Percentiles rank a stretch among this genome's conserved stretches.
These are phyloP conservation scores for Chlamydomonas sp. DNA, from an alignment of 139 green algal species.

Conservation along the genomic window DNA sequence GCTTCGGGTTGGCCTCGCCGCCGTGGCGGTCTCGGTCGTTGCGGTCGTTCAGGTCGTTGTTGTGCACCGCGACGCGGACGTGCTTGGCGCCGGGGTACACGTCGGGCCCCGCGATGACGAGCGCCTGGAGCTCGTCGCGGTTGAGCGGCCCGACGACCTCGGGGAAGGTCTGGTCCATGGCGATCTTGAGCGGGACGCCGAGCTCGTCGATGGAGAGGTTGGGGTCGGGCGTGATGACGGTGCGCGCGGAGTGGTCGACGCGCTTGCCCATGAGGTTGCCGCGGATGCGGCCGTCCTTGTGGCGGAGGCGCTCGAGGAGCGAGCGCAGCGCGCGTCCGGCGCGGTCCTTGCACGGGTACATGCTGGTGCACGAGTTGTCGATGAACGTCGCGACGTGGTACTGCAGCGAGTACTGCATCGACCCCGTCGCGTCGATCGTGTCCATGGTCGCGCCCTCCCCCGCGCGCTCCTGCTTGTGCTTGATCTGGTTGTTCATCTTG, in stretches of 20 bases:
- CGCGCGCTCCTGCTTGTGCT: constrained; percentile 39
- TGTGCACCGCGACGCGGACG: constrained; percentile 81
- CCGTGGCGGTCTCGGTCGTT: background rate
- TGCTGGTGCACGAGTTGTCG: constrained; percentile 76
- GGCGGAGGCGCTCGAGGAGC: constrained; percentile 2
- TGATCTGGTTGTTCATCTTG: constrained; percentile 74
- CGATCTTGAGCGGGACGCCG: constrained; percentile 91
- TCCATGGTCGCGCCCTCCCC: constrained; percentile 1
- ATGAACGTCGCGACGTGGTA: constrained; percentile 88
- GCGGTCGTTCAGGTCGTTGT: constrained; percentile 69
- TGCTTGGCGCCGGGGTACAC: constrained; percentile 85
- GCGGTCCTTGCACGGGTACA: constrained; percentile 47
- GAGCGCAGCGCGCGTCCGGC: constrained; percentile 14
- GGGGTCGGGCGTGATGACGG: constrained; percentile 90
- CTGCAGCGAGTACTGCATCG: constrained; percentile 35
- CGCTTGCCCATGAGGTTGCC: constrained; percentile 98
- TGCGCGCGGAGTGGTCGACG: constrained; percentile 93
- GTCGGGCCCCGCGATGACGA: constrained; percentile 87
- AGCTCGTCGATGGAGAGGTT: constrained; percentile 95
- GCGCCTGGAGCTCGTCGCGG: constrained; percentile 53
- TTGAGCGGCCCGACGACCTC: constrained; percentile 81
- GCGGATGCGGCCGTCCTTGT: constrained; percentile 82
- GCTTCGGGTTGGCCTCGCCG: background rate
- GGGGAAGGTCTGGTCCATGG: constrained; percentile 91
- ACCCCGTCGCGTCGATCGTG: background rate